These are phyloP conservation scores for Starmera quercuum DNA, from an alignment of 805 yeast species.

Conservation along the genomic window DNA sequence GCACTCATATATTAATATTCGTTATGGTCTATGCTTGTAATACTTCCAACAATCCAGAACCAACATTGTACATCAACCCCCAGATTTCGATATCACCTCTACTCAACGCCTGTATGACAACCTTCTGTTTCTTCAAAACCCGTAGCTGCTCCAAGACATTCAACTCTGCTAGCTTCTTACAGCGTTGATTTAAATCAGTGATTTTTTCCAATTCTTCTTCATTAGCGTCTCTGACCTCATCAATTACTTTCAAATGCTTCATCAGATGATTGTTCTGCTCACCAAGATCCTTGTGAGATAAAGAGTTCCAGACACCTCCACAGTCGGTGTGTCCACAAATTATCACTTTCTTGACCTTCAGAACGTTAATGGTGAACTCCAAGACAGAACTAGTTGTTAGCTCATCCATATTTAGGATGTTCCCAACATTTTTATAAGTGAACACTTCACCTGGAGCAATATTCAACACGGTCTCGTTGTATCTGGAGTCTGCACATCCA, in stretches of 20 bases:
- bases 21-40: conserved; percentile 26
- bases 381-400: conserved; percentile 68
- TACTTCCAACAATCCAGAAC: conserved; percentile 53
- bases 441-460: conserved; percentile 90
- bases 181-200: conserved; percentile 43
- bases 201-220: conserved; percentile 40
- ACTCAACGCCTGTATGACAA: conserved; percentile 58
- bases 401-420: conserved; percentile 61
- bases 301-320: conserved; percentile 84
- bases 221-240: conserved; percentile 61
- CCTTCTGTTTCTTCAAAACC: conserved; percentile 44
- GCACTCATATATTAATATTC: too few relatives aligned
- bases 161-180: conserved; percentile 61
- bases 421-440: conserved; percentile 84
- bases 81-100: conserved; percentile 64
- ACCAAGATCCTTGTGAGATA: conserved; percentile 57
- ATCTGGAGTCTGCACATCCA: conserved; percentile 90
- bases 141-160: conserved; percentile 70
- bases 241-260: conserved; percentile 50
- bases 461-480: conserved; percentile 68
- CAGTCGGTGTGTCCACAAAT: conserved; percentile 95
- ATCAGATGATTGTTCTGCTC: conserved; percentile 35
- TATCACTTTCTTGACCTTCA: conserved; percentile 72
- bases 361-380: conserved; percentile 80
- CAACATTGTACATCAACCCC: conserved; percentile 82